Base-by-base conservation (phyloP, 208 protist genomes). In the Phytomonas serpens region DNA sequence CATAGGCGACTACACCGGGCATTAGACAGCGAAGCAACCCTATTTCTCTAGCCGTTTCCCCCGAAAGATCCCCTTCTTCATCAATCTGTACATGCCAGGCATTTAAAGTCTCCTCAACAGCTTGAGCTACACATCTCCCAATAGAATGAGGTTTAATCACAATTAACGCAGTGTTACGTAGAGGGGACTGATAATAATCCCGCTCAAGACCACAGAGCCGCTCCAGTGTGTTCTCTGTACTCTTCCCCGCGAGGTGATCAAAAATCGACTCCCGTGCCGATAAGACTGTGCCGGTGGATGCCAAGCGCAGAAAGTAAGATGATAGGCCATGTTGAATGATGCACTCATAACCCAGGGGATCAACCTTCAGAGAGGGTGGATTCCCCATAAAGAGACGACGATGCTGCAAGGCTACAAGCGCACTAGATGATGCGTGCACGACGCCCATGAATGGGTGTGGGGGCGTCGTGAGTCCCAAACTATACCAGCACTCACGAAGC, bases 311-410 rank as follows among this genome's bases (percentile, higher is more conserved):
- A 38, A 66, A 33, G 19, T 34, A 66, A 1, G 27, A n/a, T 38
- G 62, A 66, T 33, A 66, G 16, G 19, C 30, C 4, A 7, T 66
- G 11, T 33, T 66, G 62, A 0, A n/a, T 66, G 32, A 66, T 30
- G 71, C 73, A 77, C 31, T 19, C 27, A 30, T 51, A 31, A n/a
- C 68, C 77, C 2, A 67, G 52, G 9, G 77, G 73, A 42, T 81
- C 77, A 0, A 74, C 71, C 66, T 40, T 72, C 33, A 81, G 32
- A 19, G 78, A 81, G 47, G 47, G 47, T 57, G 47, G 47, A 38
- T 85, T 78, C 31, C 69, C 75, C 61, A 92, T 76, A 85, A 89
- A 94, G 37, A 92, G 75, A 72, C 88, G 80, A 11, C 86, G 78
- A 64, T 93, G 85, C 31, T 67, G 78, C 69, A 94, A 82, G 3